Evolutionary conservation across 495 filamentous ascomycete species (phyloP), one percentile per base, ranked within the genome.

Genomic region (Penicillium longicatenatum): DNA sequence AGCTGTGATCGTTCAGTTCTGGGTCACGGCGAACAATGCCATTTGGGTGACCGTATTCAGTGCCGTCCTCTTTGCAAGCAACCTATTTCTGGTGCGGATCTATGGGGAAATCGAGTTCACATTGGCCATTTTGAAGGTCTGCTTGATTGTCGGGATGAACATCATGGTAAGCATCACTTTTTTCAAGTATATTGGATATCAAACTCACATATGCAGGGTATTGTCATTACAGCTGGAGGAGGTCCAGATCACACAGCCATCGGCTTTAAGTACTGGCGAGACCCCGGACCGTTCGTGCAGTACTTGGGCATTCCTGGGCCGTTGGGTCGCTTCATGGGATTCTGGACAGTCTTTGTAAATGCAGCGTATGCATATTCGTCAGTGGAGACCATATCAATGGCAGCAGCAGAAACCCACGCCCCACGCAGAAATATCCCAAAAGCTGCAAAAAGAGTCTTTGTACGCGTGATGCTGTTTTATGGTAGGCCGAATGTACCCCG

Each of bases 351-450:
- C 22, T 73, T 90, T 39, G 80, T 86, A 59, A 86, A 80, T 56
- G 87, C 88, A 4, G 85, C 84, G 6, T 91, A 91, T 59, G 87
- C 88, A 22, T 92, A 88, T 64, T 79, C 89, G 17, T 86, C 88
- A 30, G 89, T 89, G 4, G 90, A 93, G 75, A 79, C 89, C 20
- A 84, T 82, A 16, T 72, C 77, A 9, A 68, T 77, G 9, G 76
- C 79, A 2, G 79, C 69, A 39, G 81, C 69, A 33, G 90, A 93
- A 71, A 84, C 87, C 20, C 75, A 76, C 20, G 87, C 87, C 63
- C 90, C 90, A 0, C 75, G 83, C 56, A 82, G 81, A 66, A 82
- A 83, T n/a, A 86, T 92, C 57, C 89, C 89, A 33, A 76, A 78
- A 60, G 90, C 90, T 16, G 84, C 84, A n/a, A 86, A 84, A 55